Evolutionary conservation across 148 eudicot genomes (phyloP), one percentile per base, ranked within the genome.

Genomic region (Amaranthus hypochondriacus): DNA sequence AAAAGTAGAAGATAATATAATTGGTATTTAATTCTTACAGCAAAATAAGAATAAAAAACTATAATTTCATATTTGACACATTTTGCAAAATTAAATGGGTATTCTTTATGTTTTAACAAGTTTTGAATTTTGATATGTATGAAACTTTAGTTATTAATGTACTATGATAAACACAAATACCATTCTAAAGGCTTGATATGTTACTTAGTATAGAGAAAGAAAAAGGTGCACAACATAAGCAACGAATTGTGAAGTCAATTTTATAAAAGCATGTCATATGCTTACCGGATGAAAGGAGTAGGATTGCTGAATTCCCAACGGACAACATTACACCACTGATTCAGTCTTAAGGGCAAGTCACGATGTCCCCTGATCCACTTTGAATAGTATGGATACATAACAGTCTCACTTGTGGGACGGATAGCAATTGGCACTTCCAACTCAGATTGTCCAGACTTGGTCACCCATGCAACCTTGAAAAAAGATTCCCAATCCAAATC

Each of bases 281-380:
- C 63, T 28, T 75, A 95, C 98, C 98, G 88, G 86, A 95, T 92
- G 74, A 96, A 96, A 61, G 99, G 99, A 77, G 99, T 96, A 52
- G 99, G 99, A 78, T 92, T 80, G 90, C 99, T 96, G 85, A 92
- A 92, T 72, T 96, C 97, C 99, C 99, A 96, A 61, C 99, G 85
- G 51, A 96, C 99, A 81, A 96, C 99, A 76, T 96, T 96, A 81
- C 97, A 92, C 99, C 99, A 96, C 66, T 96, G 99, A 76, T 96
- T 92, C 62, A 92, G 96, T 74, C 86, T 89, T 79, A 96, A 75
- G 61, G 99, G 99, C 78, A 92, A 84, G 78, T 96, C 99, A 46
- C 97, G 94, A 75, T 96, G 99, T 67, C 99, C 97, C 78, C 97
- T 87, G 68, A 96, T 90, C 99, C 99, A 96, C 88, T 92, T 96